Conservation (phyloP, 495 filamentous ascomycete species). For the Elasticomyces elasticus region DNA sequence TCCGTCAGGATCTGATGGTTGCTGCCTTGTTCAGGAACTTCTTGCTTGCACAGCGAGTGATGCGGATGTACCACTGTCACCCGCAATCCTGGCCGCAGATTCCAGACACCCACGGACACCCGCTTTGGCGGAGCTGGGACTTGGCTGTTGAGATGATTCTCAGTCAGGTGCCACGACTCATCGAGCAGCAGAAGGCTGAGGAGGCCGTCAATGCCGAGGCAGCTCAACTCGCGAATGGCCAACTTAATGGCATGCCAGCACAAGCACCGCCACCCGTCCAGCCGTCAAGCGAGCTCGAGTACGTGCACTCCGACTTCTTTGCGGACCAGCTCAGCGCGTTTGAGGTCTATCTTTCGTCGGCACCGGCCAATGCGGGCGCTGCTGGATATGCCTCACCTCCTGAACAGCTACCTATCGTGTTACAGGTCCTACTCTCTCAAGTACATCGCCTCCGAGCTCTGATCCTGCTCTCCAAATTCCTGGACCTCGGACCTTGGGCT, state of each 20-base stretch:
- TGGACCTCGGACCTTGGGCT: conserved; percentile 95
- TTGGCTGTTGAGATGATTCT: conserved; percentile 92
- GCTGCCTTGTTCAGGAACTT: conserved; percentile 95
- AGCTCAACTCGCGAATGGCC: not conserved
- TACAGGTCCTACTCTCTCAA: conserved; percentile 92
- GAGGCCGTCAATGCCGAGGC: conserved; percentile 58
- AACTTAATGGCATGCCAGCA: not conserved
- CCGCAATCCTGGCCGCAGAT: conserved; percentile 81
- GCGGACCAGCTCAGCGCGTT: conserved; percentile 96
- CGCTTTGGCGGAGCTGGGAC: conserved; percentile 96
- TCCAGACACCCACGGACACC: conserved; percentile 84
- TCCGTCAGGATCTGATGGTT: conserved; percentile 97
- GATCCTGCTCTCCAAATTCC: conserved; percentile 84
- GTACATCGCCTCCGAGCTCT: conserved; percentile 87
- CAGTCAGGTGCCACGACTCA: conserved; percentile 70
- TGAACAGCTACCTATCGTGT: conserved; percentile 88
- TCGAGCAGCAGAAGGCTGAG: conserved; percentile 46
- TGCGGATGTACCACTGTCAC: conserved; percentile 89
- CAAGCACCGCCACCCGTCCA: not conserved
- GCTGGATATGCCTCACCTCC: conserved; percentile 49
- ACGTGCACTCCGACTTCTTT: conserved; percentile 91
- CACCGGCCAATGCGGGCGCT: conserved; percentile 46
- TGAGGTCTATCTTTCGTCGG: conserved; percentile 73
- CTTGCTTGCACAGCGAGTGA: conserved; percentile 84
- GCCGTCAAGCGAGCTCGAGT: conserved; percentile 43